Conservation (phyloP, 2,329 filamentous ascomycete genomes). For the Dryadomyces sulphureus region DNA sequence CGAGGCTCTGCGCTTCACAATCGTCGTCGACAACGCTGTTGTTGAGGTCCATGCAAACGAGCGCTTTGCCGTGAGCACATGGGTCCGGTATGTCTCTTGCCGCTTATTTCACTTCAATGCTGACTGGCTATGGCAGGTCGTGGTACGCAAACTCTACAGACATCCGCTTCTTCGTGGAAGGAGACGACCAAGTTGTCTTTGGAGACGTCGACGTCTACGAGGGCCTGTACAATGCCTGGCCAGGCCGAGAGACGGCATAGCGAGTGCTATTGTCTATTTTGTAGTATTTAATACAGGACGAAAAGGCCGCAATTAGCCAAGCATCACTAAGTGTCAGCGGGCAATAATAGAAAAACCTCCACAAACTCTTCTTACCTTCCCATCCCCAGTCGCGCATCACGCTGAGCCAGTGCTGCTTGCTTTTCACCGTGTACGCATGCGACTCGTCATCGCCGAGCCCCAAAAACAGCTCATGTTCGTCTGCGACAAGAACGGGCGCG, state of each 20-base stretch:
- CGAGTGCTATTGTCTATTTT: no score
- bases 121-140: background rate
- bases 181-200: background rate
- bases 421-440: background rate
- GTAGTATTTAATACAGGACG: no score
- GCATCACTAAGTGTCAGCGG: no score
- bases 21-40: conserved; percentile 3
- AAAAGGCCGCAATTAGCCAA: no score
- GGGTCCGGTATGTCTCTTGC: background rate
- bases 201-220: background rate
- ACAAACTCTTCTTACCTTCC: conserved; percentile 4
- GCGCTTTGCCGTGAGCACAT: conserved; percentile 1
- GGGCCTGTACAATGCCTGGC: background rate
- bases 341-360: no score
- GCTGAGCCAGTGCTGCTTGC: conserved; percentile 2
- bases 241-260: background rate
- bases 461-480: no score
- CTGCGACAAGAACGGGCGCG: no score
- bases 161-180: background rate
- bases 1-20: background rate
- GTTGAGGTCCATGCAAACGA: conserved; percentile 3
- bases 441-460: no score
- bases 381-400: conserved; percentile 5
- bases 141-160: background rate
- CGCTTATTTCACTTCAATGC: background rate